Evolutionary conservation across 176 grass and related monocot species (phyloP).

Genomic region (Cymbopogon citratus): DNA sequence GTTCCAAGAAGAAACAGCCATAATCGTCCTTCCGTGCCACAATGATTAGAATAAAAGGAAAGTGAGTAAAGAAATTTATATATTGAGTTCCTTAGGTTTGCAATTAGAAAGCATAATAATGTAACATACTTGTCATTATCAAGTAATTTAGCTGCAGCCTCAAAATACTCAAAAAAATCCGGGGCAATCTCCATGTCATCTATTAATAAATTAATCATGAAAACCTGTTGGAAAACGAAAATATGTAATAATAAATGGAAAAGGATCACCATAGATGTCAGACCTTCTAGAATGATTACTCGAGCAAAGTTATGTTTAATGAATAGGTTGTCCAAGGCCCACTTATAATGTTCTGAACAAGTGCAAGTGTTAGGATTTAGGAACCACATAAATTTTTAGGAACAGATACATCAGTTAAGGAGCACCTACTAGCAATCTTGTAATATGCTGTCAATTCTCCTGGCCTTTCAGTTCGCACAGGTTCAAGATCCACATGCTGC

Average conservation of each 20-base stretch:
- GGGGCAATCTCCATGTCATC: conserved; percentile 99
- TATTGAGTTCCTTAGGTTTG: not conserved
- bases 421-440: conserved; percentile 93
- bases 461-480: conserved; percentile 81
- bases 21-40: conserved; percentile 65
- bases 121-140: conserved; percentile 76
- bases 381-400: conserved; percentile 21
- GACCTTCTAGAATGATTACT: conserved; percentile 98
- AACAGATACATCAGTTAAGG: not conserved
- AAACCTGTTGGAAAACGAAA: conserved; percentile 4
- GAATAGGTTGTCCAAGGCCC: conserved; percentile 95
- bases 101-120: conserved; percentile 20
- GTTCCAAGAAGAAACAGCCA: conserved; percentile 99
- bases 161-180: conserved; percentile 94
- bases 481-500: conserved; percentile 92
- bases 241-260: conserved; percentile 13
- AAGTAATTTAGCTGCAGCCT: conserved; percentile 82
- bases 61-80: conserved; percentile 13
- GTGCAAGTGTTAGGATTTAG: conserved; percentile 31
- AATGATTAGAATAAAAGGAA: conserved; percentile 7
- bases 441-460: conserved; percentile 92
- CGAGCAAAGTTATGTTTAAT: conserved; percentile 66
- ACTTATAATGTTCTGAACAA: conserved; percentile 88
- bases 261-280: conserved; percentile 23
- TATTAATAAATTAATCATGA: conserved; percentile 40